These are phyloP conservation scores for Leptomonas pyrrhocoris DNA, from an alignment of 208 protist genomes.

Conservation along the genomic window DNA sequence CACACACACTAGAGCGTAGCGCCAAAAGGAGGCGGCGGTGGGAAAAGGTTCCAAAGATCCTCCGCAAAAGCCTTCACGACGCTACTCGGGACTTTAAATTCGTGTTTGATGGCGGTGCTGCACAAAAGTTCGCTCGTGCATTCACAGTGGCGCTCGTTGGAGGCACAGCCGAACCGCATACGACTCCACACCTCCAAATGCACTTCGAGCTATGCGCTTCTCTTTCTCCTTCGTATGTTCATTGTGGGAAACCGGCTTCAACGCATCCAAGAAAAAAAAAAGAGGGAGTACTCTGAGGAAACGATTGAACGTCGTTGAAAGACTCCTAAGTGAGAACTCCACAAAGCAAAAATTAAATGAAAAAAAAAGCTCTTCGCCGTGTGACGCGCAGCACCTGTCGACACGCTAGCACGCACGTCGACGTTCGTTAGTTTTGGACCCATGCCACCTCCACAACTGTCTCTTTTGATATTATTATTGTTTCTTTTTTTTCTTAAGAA, in stretches of 20 bases:
- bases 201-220: too few species aligned
- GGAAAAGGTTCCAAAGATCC: too few species aligned
- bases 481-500: too few species aligned
- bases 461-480: too few species aligned
- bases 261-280: slow-evolving; percentile 10
- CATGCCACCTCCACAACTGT: background rate
- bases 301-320: slow-evolving; percentile 7
- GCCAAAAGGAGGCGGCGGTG: background rate
- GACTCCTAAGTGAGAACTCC: background rate
- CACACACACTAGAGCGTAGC: background rate
- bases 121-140: too few species aligned
- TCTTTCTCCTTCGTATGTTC: background rate
- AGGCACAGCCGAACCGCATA: too few species aligned
- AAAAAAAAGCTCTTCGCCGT: background rate
- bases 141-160: too few species aligned
- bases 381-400: too few species aligned
- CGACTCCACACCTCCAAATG: too few species aligned
- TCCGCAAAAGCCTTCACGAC: too few species aligned
- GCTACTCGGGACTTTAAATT: too few species aligned
- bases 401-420: background rate
- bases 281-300: background rate
- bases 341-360: background rate
- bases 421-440: background rate
- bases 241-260: slow-evolving; percentile 10
- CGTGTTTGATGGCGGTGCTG: too few species aligned